These are phyloP conservation scores for Silene uniflora DNA, from an alignment of 148 eudicot species.

Conservation along the genomic window DNA sequence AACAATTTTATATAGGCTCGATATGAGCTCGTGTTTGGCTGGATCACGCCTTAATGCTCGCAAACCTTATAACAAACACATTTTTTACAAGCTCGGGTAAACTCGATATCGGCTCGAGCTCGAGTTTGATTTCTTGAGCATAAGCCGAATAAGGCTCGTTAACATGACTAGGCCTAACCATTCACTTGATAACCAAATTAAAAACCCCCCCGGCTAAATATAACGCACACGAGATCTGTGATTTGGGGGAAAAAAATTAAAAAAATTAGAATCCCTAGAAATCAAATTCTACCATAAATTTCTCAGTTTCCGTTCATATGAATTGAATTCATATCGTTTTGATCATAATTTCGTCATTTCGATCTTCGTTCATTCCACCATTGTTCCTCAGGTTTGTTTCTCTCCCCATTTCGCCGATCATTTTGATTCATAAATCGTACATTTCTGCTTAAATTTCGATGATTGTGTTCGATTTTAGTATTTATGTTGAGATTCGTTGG, in stretches of 20 bases:
- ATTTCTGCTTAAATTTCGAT: neutral
- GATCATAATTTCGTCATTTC: neutral
- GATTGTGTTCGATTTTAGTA: neutral
- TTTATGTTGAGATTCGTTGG: neutral
- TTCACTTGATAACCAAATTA: no score
- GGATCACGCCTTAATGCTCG: no score
- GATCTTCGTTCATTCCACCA: neutral
- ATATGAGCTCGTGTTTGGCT: no score
- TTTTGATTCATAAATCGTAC: neutral
- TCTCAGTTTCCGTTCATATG: neutral
- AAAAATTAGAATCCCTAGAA: slow-evolving; percentile 10
- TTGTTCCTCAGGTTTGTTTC: neutral
- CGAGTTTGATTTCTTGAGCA: no score
- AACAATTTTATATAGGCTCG: no score
- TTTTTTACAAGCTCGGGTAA: no score
- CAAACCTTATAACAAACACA: no score
- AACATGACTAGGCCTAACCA: no score
- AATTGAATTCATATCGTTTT: neutral
- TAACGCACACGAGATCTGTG: neutral
- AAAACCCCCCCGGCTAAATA: no score
- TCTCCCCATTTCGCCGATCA: neutral
- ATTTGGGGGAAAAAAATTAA: neutral
- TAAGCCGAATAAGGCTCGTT: no score
- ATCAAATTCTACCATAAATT: neutral
- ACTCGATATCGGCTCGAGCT: no score